Evolutionary conservation across 75 land plant genomes (phyloP).

Genomic region (Gnetum montanum): DNA sequence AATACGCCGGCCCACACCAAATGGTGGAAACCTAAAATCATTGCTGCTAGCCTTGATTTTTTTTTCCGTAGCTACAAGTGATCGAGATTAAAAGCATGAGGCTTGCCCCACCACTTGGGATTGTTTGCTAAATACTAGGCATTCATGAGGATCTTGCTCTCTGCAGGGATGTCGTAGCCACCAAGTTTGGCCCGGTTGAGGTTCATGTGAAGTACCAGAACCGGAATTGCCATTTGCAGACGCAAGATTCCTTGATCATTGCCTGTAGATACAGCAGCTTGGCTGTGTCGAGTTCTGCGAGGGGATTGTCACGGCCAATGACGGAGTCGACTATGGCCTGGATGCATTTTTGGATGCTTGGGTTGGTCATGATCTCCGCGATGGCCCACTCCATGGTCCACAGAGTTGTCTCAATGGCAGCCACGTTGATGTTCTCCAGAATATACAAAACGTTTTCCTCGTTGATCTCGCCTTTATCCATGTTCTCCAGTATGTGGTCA

Average conservation of each 20-base stretch:
- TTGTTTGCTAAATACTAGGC: conserved; percentile 82
- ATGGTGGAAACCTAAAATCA: conserved; percentile 55
- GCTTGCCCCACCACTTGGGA: conserved; percentile 55
- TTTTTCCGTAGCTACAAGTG: conserved; percentile 45
- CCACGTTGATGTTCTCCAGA: conserved; percentile 94
- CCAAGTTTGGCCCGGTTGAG: conserved; percentile 59
- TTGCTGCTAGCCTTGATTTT: conserved; percentile 44
- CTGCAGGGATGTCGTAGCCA: conserved; percentile 55
- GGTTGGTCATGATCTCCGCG: conserved; percentile 79
- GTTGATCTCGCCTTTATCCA: conserved; percentile 73
- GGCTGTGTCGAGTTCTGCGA: conserved; percentile 47
- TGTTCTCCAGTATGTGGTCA: conserved; percentile 72
- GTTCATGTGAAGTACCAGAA: conserved; percentile 84
- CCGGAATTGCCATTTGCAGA: conserved; percentile 58
- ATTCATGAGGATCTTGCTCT: conserved; percentile 62
- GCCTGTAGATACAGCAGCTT: conserved; percentile 64
- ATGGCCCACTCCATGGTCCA: conserved; percentile 87
- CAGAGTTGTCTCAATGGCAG: conserved; percentile 78
- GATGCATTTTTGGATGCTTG: conserved; percentile 31
- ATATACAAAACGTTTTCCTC: conserved; percentile 82
- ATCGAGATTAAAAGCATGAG: conserved; percentile 66
- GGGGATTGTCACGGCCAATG: conserved; percentile 17
- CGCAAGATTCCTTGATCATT: conserved; percentile 58
- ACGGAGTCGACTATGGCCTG: conserved; percentile 33
- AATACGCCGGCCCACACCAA: conserved; percentile 63